Evolutionary conservation across 140 eudicot genomes (phyloP), one percentile per base, ranked within the genome.

Genomic region (Cichorium intybus): DNA sequence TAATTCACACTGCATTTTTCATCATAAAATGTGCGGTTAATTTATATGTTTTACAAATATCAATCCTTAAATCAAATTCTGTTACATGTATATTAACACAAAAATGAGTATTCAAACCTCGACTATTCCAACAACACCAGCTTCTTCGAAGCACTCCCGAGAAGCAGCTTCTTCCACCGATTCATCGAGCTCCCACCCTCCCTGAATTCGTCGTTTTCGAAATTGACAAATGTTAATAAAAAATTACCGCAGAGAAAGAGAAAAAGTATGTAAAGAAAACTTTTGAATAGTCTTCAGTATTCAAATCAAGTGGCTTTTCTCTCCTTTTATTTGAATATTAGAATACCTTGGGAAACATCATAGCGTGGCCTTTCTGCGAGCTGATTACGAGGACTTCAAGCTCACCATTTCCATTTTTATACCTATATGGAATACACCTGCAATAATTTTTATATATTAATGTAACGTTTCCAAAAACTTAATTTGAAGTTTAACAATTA

Each of bases 151-250:
- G 53, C 91, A 77, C 68, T 89, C 97, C 5, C 97, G 66, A 5
- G 80, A 80, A 65, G 88, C 97, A 2, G 95, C 97, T 82, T 82
- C 91, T 80, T 85, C 82, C 0, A 79, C 80, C 0, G 97, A 85
- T 75, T 89, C 97, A 75, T 85, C 97, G 43, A 78, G 70, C 64
- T 89, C 97, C 97, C 97, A 89, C 51, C 95, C 97, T 20, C 97
- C 97, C 97, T 85, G 75, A 28, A 64, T 15, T 46, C 20, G 52
- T 57, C 63, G 41, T 48, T 18, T 50, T 64, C 50, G 24, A 56
- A 31, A 23, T 10, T 12, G 34, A 50, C 26, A 22, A 10, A 48
- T 50, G 50, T 28, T 9, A 29, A 21, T 22, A 17, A 27, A 18
- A 59, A n/a, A n/a, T n/a, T 11, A 7, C 7, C 11, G 15, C 28